Evolutionary conservation across 1,139 yeast genomes (phyloP), one percentile per base, ranked within the genome.

Genomic region (Arxiozyma bovina): DNA sequence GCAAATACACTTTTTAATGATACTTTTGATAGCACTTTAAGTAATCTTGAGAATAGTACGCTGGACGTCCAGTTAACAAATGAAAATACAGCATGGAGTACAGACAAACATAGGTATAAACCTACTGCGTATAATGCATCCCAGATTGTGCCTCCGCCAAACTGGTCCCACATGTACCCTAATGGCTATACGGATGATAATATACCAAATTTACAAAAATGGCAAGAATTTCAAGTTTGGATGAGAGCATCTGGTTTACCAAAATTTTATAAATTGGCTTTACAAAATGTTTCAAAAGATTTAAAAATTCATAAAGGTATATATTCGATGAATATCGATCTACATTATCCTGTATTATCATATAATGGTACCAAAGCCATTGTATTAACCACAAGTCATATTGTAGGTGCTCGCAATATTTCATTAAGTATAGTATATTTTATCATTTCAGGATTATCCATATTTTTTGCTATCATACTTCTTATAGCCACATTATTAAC

Each of bases 201-300:
- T 67, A 68, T 93, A 56, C 98, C 98, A 5, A 93, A 93, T 68
- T 74, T 88, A 52, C 75, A 83, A 18, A 72, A 75, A 9, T 85
- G 94, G 93, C 80, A 77, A 57, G 89, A 88, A 64, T 83, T 93
- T 68, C 98, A 93, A 72, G 90, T 91, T 69, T 93, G 99, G 99
- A 91, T 94, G 97, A 83, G 90, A 64, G 85, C 97, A 3, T 86
- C 97, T 3, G 99, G 93, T 0, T 76, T 93, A 59, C 85, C 98
- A 5, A 82, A 82, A 25, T 93, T 94, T 67, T 82, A 87, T 64
- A 90, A 90, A 70, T 74, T 93, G 68, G 89, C 86, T 4, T 74
- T 83, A 59, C 81, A 96, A 67, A 91, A 91, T 68, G 95, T 88
- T 67, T 68, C 82, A 50, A 21, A 42, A 20, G 49, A 45, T 15